Base-by-base conservation (phyloP, 257 asterid species). In the Capsicum baccatum region DNA sequence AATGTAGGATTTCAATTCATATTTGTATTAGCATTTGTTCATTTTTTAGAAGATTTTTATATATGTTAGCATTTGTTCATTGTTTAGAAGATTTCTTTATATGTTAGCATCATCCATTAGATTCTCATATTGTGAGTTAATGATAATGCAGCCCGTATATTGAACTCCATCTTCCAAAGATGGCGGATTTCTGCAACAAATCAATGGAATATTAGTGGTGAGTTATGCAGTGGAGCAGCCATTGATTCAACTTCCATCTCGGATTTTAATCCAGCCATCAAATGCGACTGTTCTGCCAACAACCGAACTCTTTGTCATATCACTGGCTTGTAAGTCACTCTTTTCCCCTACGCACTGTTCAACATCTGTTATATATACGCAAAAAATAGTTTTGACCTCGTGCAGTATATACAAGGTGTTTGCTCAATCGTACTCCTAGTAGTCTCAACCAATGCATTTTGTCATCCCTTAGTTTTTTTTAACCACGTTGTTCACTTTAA, bases 171-270 rank as follows among this genome's bases (percentile, higher is more conserved):
- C 1, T 93, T 92, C 81, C 55, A 81, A 71, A 85, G 79, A 58
- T 86, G 95, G 91, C 13, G 88, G 68, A 84, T 86, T 59, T 67
- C 81, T 70, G 86, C 90, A 9, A 57, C 87, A 13, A 55, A 76
- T 19, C 33, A 60, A 42, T 94, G 98, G 98, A 94, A 94, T 85
- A 90, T 85, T 0, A 91, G 91, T 68, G 97, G 97, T 11, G 93
- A 91, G 33, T 81, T 92, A 56, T 94, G 98, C 86, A 89, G 88
- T 39, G 98, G 98, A 26, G 39, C 83, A 10, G 97, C 98, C 47
- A 78, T 83, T 42, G 95, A 89, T 83, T 1, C 48, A 26, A 81
- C 91, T 6, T 2, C 14, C 5, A 21, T 87, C 21, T 5, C 1
- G 3, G 15, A 55, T 37, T 9, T 68, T 26, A 92, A 88, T 52